Base-by-base conservation (phyloP, 345 rosid genomes). In the Moricandia moricandioides region DNA sequence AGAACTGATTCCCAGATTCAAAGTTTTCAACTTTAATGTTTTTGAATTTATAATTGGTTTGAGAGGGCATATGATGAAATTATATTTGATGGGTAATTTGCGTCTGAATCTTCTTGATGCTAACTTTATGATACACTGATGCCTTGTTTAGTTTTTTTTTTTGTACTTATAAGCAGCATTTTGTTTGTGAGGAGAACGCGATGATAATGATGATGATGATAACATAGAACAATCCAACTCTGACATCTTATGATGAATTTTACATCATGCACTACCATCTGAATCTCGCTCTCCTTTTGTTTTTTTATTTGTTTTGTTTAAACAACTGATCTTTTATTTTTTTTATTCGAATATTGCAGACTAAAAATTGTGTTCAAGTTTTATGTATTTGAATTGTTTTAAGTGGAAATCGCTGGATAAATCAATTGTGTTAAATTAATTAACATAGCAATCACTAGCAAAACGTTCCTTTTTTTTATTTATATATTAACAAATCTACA, bases 401-500 rank as follows among this genome's bases (percentile, higher is more conserved):
- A n/a, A n/a, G n/a, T n/a, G n/a, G n/a, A n/a, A n/a, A n/a, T n/a
- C n/a, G n/a, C n/a, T n/a, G n/a, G n/a, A n/a, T n/a, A n/a, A n/a
- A n/a, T n/a, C n/a, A n/a, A n/a, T n/a, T n/a, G n/a, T n/a, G n/a
- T n/a, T n/a, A n/a, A n/a, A n/a, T n/a, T n/a, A n/a, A n/a, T n/a
- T n/a, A n/a, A n/a, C n/a, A n/a, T n/a, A n/a, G n/a, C n/a, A n/a
- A n/a, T n/a, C n/a, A n/a, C n/a, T n/a, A n/a, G n/a, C n/a, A n/a
- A n/a, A n/a, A n/a, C n/a, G n/a, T n/a, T n/a, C n/a, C n/a, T n/a
- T n/a, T n/a, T n/a, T 21, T 21, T 21, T 21, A 21, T 21, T 65
- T 75, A 81, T 2, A 62, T 2, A 49, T 90, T 88, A 12, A 83
- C 43, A 80, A 84, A 83, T 75, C 95, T 87, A 74, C 97, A 86